A percentile compares a stretch with the other conserved stretches of the same genome.
These are phyloP conservation scores for Paraglomus occultum DNA, from an alignment of 192 early-diverging fungal genomes.

Conservation along the genomic window DNA sequence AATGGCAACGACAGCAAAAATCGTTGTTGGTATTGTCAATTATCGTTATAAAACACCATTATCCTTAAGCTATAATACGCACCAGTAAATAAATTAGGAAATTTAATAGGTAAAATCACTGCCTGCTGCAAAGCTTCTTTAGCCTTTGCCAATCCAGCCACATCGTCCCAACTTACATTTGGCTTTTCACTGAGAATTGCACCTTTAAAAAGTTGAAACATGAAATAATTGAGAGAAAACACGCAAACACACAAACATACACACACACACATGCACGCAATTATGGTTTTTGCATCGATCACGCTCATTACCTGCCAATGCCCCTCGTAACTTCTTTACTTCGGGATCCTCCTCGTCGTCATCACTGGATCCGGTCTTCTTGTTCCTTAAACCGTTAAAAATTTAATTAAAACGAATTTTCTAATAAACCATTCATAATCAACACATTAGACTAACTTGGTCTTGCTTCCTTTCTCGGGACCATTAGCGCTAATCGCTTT, in stretches of 20 bases:
- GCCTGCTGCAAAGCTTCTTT: constrained; percentile 98
- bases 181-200: constrained; percentile 96
- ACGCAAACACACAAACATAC: no score
- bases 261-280: no score
- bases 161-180: constrained; percentile 95
- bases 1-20: not conserved
- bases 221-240: no score
- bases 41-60: no score
- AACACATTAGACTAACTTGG: constrained; percentile 31
- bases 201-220: constrained; percentile 36
- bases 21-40: not conserved
- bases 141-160: constrained; percentile 92
- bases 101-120: constrained; percentile 96
- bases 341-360: constrained; percentile 48
- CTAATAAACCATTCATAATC: not conserved
- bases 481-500: constrained; percentile 63
- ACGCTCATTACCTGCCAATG: constrained; percentile 31
- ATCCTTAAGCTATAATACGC: not conserved
- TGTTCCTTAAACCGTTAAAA: constrained; percentile 39
- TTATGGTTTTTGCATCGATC: no score
- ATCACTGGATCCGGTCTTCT: constrained; percentile 36
- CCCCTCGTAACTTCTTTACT: constrained; percentile 46
- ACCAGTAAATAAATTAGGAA: constrained; percentile 94
- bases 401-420: not conserved
- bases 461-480: constrained; percentile 32